Base-by-base conservation (phyloP, 176 grass and related monocot species). In the Puya raimondii region DNA sequence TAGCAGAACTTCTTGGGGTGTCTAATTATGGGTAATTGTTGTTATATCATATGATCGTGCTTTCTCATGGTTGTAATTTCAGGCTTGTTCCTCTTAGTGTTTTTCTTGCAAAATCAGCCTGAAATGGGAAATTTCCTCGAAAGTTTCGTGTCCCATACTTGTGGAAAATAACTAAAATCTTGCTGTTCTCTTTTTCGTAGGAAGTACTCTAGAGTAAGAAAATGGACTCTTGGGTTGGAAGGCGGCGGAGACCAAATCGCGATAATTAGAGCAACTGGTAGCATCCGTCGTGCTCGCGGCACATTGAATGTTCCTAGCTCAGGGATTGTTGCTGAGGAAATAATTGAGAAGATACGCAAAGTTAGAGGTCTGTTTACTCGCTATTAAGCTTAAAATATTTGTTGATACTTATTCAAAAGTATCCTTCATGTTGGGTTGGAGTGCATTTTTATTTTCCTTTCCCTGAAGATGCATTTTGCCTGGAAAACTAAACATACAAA, bases 191-290 rank as follows among this genome's bases (percentile, higher is more conserved):
- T 25, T 65, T 82, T 74, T 72, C 51, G 78, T 70, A 93, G 94
- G 51, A 97, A 92, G 80, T 97, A 97, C 64, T 83, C 89, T 54
- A 78, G 77, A 64, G 94, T 97, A 70, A 90, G 80, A 79, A 99
- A 99, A 77, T 85, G 77, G 78, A 90, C 94, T 58, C 80, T 99
- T 83, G 89, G 94, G 67, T 70, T 99, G 73, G 80, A 74, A 87
- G 94, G 86, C 48, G 86, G 84, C 29, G 80, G 80, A 76, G 87
- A 88, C 14, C 63, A 67, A 84, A 93, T 99, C 68, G 94, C 94
- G 16, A 78, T 99, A 65, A 90, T 99, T 70, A 87, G 94, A 92
- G 89, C 87, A 65, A 90, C 89, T 74, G 94, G 94, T 70, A 76
- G 74, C 84, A 93, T 99, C 79, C 87, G 73, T 70, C 84, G 86